Conservation (phyloP, 176 grass and related monocot genomes). For the Areca catechu region DNA sequence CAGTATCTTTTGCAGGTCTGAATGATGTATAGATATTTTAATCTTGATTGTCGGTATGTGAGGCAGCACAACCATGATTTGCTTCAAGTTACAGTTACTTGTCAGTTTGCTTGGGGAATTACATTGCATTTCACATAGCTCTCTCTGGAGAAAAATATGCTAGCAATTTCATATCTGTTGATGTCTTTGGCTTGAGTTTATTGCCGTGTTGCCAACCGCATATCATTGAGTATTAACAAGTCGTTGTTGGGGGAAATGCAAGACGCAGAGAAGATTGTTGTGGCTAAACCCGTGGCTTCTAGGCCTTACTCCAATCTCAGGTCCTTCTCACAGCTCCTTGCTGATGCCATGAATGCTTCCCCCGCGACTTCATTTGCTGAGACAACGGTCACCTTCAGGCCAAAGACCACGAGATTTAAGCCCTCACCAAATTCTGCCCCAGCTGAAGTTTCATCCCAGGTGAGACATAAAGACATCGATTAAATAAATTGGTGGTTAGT, state of each 20-base stretch:
- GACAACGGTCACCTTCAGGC: conserved; percentile 14
- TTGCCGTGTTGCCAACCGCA: conserved; percentile 4
- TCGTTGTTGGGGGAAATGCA: conserved; percentile 9
- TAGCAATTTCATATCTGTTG: too few species aligned
- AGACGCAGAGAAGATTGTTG: conserved; percentile 19
- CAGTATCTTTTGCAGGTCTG: too few species aligned
- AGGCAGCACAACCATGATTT: too few species aligned
- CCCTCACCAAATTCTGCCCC: conserved; percentile 10
- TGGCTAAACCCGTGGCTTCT: conserved; percentile 21
- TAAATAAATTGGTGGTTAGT: background rate
- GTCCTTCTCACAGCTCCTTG: conserved; percentile 13
- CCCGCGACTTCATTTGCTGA: conserved; percentile 5
- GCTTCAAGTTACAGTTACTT: too few species aligned
- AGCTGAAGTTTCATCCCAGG: background rate
- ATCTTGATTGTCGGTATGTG: too few species aligned
- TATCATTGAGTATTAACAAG: background rate
- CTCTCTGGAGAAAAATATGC: too few species aligned
- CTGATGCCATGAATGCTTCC: conserved; percentile 5
- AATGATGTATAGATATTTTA: too few species aligned
- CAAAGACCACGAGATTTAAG: conserved; percentile 16
- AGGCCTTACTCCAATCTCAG: conserved; percentile 8
- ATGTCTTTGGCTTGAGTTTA: conserved; percentile 13
- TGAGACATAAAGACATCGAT: conserved; percentile 8
- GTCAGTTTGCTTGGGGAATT: too few species aligned
- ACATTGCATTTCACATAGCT: too few species aligned